A percentile compares a stretch with the other conserved stretches of the same genome.
These are phyloP conservation scores for Aspergillus hancockii DNA, from an alignment of 495 filamentous ascomycete genomes.

Conservation along the genomic window DNA sequence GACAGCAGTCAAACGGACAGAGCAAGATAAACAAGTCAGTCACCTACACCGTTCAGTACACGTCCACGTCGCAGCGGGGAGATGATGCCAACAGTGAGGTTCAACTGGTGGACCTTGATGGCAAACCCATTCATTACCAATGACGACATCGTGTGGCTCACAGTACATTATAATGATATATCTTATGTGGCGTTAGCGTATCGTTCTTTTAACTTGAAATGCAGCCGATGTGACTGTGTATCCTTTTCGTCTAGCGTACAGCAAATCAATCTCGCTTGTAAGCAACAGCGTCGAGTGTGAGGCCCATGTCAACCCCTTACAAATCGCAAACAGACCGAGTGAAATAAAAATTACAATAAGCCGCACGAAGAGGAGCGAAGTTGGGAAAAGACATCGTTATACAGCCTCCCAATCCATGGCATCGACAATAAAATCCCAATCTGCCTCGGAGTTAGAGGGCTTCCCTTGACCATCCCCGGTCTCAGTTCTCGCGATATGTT, in stretches of 20 bases:
- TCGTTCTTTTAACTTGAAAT: not conserved
- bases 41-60: constrained; percentile 17
- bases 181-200: not conserved
- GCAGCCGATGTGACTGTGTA: not conserved
- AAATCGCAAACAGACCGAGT: no score
- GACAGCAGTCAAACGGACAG: constrained; percentile 1
- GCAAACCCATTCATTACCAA: constrained; percentile 22
- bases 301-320: no score
- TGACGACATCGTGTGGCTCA: not conserved
- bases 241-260: not conserved
- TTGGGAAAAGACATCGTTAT: not conserved
- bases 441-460: constrained; percentile 27
- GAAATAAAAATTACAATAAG: no score
- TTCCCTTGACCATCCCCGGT: constrained; percentile 15
- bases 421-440: constrained; percentile 64
- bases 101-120: constrained; percentile 52
- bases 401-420: constrained; percentile 68
- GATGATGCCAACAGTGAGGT: constrained; percentile 6
- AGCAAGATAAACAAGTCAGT: constrained; percentile 19
- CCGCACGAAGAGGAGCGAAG: not conserved
- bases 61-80: not conserved
- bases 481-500: constrained; percentile 27
- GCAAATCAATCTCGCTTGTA: not conserved
- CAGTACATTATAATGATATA: not conserved
- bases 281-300: not conserved